A percentile compares a stretch with the other conserved stretches of the same genome.
These are phyloP conservation scores for Colletotrichum filicis DNA, from an alignment of 2,329 filamentous ascomycete genomes.

Conservation along the genomic window DNA sequence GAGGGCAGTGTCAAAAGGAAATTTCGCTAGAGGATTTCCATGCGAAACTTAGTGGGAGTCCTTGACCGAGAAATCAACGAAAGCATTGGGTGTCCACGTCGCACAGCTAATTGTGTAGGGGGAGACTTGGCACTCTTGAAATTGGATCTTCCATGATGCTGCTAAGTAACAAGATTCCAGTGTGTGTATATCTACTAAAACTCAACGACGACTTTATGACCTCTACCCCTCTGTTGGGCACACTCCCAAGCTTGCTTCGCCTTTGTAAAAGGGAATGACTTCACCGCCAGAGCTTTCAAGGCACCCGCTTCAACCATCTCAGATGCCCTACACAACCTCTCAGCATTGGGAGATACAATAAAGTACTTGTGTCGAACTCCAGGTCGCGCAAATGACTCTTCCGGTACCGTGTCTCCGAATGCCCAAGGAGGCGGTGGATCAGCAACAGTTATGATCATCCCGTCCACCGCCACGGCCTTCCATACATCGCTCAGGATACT, in stretches of 20 bases:
- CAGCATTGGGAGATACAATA: slow-evolving; percentile 39
- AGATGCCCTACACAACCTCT: slow-evolving; percentile 36
- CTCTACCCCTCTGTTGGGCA: slow-evolving; percentile 37
- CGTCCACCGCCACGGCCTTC: slow-evolving; percentile 42
- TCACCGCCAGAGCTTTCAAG: slow-evolving; percentile 38
- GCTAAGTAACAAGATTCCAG: too few species aligned
- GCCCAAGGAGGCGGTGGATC: slow-evolving; percentile 48
- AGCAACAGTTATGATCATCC: slow-evolving; percentile 47
- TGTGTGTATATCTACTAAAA: slow-evolving; percentile 25
- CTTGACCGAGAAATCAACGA: too few species aligned
- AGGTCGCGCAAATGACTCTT: slow-evolving; percentile 35
- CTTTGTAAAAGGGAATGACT: slow-evolving; percentile 38
- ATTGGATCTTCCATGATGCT: too few species aligned
- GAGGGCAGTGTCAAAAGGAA: too few species aligned
- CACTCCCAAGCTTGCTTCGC: slow-evolving; percentile 42
- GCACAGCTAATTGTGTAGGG: too few species aligned
- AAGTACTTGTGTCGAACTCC: slow-evolving; percentile 44
- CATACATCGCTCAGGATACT: slow-evolving; percentile 42
- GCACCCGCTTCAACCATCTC: slow-evolving; percentile 38
- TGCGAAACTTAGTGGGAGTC: too few species aligned
- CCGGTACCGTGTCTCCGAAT: slow-evolving; percentile 36
- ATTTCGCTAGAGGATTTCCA: too few species aligned
- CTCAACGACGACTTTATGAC: slow-evolving; percentile 42
- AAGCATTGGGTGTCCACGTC: too few species aligned
- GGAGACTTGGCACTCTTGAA: too few species aligned